Evolutionary conservation across 805 yeast genomes (phyloP), one percentile per base, ranked within the genome.

Genomic region (Myxozyma geophila): DNA sequence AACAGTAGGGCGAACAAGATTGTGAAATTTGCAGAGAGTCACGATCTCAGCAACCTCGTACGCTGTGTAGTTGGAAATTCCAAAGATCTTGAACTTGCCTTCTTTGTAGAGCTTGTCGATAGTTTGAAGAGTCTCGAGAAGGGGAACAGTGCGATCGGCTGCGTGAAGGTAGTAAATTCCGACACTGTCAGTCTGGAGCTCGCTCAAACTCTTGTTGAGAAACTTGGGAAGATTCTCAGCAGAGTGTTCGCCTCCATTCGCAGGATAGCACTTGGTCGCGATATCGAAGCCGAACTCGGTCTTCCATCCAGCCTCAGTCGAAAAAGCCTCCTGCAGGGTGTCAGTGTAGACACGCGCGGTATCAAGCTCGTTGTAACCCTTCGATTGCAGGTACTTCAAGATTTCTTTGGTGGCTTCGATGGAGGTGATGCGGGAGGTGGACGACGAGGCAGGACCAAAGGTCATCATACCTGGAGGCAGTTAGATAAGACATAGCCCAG

Each of bases 11-110:
- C 23, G 55, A 15, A 63, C 61, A 19, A 52, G 59, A 19, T 54
- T 54, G 46, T 59, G 36, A 15, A 7, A 37, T 9, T 44, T 28
- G 17, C 46, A 28, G 19, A 60, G 59, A n/a, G 59, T 55, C 19
- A 54, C 47, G 33, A 59, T 48, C 58, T 59, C 58, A 6, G 62
- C 63, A 15, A 63, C 63, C 39, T 63, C 63, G 43, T 59, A 55
- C 8, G 66, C 53, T 19, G 63, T 46, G 43, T 50, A 71, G 67
- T 72, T 72, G 15, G 74, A 71, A 7, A 72, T 37, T 23, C 73
- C 75, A 53, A 71, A 70, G 33, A 59, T 59, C 58, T 66, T 63
- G 67, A 72, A 72, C 59, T 70, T 71, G 17, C 75, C 74, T 40
- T 62, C 63, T 58, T 68, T 58, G 63, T 71, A 64, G 36, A 71